A percentile compares a stretch with the other conserved stretches of the same genome.
Evolutionary conservation across 2,329 filamentous ascomycete genomes (phyloP).

Genomic region (Phialophora chinensis): DNA sequence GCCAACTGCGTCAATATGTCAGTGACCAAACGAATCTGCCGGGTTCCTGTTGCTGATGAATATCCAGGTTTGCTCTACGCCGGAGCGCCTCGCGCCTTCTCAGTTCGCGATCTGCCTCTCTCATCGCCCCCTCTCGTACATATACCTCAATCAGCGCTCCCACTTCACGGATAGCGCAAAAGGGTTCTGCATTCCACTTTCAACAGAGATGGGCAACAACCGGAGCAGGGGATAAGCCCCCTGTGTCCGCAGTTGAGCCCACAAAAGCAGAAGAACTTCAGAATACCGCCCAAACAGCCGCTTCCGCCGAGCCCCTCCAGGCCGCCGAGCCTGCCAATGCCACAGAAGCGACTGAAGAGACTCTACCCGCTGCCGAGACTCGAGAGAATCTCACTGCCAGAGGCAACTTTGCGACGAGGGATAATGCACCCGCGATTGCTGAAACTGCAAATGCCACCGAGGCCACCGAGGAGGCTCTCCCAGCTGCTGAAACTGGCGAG

Average conservation of each 20-base stretch:
- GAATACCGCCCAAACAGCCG: conserved; percentile 39
- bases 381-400: conserved; percentile 23
- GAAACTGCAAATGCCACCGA: conserved; percentile 35
- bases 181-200: conserved; percentile 45
- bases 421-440: conserved; percentile 35
- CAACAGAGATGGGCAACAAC: conserved; percentile 59
- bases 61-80: conserved; percentile 62
- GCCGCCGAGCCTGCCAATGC: conserved; percentile 35
- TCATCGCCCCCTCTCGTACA: conserved; percentile 51
- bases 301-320: conserved; percentile 27
- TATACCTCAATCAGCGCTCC: conserved; percentile 49
- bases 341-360: conserved; percentile 29
- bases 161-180: conserved; percentile 47
- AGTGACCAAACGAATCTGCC: not conserved
- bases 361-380: conserved; percentile 31
- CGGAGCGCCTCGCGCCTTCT: conserved; percentile 63
- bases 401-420: conserved; percentile 13
- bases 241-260: conserved; percentile 32
- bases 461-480: conserved; percentile 27
- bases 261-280: conserved; percentile 31
- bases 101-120: conserved; percentile 52
- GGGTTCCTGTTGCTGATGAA: conserved; percentile 10
- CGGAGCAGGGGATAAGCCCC: conserved; percentile 42
- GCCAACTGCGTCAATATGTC: conserved; percentile 5
- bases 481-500: conserved; percentile 31